Base-by-base conservation (phyloP, 305 asterid genomes). In the Petunia hybrid region DNA sequence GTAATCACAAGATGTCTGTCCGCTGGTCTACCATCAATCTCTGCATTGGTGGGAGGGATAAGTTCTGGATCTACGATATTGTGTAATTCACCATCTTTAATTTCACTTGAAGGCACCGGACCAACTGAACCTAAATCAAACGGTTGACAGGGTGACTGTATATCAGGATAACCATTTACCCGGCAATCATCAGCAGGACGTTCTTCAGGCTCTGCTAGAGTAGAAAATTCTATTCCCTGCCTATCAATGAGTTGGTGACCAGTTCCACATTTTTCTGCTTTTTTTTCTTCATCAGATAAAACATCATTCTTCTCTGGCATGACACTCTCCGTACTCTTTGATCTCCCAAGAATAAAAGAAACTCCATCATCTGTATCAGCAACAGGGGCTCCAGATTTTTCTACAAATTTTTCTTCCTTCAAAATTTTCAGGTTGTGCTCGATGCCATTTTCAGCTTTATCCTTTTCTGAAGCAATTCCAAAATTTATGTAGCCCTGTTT, bases 401-500 rank as follows among this genome's bases (percentile, higher is more conserved):
- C 92, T 69, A 53, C 87, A 79, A 80, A 87, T 79, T 89, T 91
- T 82, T 91, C 96, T 84, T 90, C 92, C 69, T 86, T 85, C 73
- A 83, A 81, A 84, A 90, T 91, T 85, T 92, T 87, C 83, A 89
- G 73, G 82, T 88, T 92, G 80, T 85, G 93, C 64, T 86, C 86
- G 83, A 83, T 80, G 86, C 88, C 87, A 81, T 80, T 87, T 64
- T 85, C 92, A 43, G 85, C 88, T 84, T 85, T 91, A 63, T 84
- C 87, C 87, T 91, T 93, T 82, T 80, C 89, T 69, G 92, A 92
- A 87, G 97, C 94, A 86, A 93, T 94, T 76, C 99, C 99, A 86
- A 87, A 93, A 88, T 97, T 97, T 86, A 97, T 91, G 82, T 90
- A 90, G 68, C 99, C 99, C 99, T 97, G 92, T 82, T 76, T 53